Conservation (phyloP, 805 yeast genomes). For the Clavispora phyllophila region DNA sequence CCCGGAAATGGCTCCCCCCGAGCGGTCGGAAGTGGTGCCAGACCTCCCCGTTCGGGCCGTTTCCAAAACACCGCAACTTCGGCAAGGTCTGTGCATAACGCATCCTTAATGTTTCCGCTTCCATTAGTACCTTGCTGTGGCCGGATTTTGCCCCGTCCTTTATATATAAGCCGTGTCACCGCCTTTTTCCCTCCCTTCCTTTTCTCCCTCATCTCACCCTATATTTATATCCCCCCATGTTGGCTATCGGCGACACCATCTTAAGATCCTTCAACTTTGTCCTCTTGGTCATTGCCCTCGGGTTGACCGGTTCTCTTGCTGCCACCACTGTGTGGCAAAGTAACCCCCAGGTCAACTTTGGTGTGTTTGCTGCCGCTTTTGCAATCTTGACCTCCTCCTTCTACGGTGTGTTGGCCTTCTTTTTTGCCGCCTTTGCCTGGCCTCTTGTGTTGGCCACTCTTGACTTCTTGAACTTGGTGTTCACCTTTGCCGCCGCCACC, state of each 20-base stretch:
- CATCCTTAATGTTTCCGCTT: slow-evolving; percentile 1
- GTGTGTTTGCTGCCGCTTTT: slow-evolving; percentile 81
- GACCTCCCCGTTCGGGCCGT: slow-evolving; percentile 10
- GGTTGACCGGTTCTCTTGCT: slow-evolving; percentile 84
- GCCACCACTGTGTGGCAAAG: slow-evolving; percentile 49
- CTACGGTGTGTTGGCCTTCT: slow-evolving; percentile 74
- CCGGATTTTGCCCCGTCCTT: neutral
- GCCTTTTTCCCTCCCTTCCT: neutral
- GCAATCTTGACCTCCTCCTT: slow-evolving; percentile 76
- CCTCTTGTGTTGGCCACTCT: slow-evolving; percentile 69
- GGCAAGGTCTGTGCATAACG: slow-evolving; percentile 1
- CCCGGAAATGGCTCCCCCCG: neutral
- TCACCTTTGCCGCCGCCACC: slow-evolving; percentile 91
- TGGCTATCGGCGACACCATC: slow-evolving; percentile 69
- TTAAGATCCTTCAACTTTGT: slow-evolving; percentile 72
- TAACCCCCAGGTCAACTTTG: slow-evolving; percentile 83
- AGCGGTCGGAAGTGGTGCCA: neutral
- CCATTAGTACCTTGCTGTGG: slow-evolving; percentile 4
- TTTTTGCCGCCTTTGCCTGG: slow-evolving; percentile 78
- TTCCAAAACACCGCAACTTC: slow-evolving; percentile 13
- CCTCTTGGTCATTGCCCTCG: slow-evolving; percentile 74
- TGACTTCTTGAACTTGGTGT: slow-evolving; percentile 85
- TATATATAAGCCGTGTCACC: slow-evolving; percentile 2
- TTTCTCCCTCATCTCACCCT: neutral
- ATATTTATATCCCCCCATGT: slow-evolving; percentile 30